These are phyloP conservation scores for Hysterangium stoloniferum DNA, from an alignment of 768 basidiomycete genomes.

Conservation along the genomic window DNA sequence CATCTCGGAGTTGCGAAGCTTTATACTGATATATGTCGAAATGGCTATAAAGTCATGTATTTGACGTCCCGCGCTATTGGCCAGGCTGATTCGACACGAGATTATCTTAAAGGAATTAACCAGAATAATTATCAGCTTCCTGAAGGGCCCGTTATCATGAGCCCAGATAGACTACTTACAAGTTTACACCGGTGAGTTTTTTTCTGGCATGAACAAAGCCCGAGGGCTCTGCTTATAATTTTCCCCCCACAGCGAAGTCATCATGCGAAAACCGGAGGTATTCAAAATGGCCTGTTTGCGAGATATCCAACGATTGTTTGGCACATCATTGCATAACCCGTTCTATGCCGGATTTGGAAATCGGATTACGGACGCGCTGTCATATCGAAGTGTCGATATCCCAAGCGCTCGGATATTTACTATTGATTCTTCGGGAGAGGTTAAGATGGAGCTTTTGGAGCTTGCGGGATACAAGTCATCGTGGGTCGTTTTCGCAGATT, in stretches of 20 bases:
- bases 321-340: slow-evolving; percentile 57
- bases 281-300: slow-evolving; percentile 99
- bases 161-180: slow-evolving; percentile 90
- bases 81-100: slow-evolving; percentile 93
- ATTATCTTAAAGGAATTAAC: slow-evolving; percentile 89
- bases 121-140: slow-evolving; percentile 96
- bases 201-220: background rate
- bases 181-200: slow-evolving; percentile 78
- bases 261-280: slow-evolving; percentile 98
- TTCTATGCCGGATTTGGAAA: slow-evolving; percentile 99
- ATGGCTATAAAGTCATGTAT: slow-evolving; percentile 98
- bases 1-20: slow-evolving; percentile 95
- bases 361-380: slow-evolving; percentile 94
- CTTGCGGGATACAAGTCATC: slow-evolving; percentile 95
- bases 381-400: slow-evolving; percentile 93
- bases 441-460: slow-evolving; percentile 95
- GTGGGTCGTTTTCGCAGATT: slow-evolving; percentile 48
- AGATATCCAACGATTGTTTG: slow-evolving; percentile 89
- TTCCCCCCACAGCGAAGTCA: slow-evolving; percentile 67
- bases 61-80: slow-evolving; percentile 95
- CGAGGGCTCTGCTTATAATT: background rate
- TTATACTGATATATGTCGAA: slow-evolving; percentile 90
- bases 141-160: slow-evolving; percentile 98
- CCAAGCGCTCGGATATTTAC: slow-evolving; percentile 95
- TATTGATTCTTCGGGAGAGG: slow-evolving; percentile 85